phyloP scores from a whole-genome alignment of 495 filamentous ascomycete genomes.

The Tuber calosporum region DNA sequence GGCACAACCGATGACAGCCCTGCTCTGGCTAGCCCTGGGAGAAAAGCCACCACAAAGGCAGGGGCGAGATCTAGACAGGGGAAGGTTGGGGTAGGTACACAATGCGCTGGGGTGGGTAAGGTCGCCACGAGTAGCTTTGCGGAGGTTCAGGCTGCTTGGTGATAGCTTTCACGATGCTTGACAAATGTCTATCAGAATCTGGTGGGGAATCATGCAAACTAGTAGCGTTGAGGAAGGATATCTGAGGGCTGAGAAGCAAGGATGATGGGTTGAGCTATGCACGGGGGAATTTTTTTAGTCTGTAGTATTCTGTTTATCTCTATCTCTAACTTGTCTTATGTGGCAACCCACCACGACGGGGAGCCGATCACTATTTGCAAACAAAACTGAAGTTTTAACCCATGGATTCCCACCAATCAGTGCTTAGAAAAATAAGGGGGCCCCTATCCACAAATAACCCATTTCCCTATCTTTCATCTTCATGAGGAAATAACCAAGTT shows the following conservation, averaged over 20 bases:
- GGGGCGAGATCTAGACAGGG: not conserved
- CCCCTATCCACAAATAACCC: too few relatives aligned
- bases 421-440: too few relatives aligned
- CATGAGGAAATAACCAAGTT: too few relatives aligned
- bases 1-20: not conserved
- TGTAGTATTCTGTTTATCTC: not conserved
- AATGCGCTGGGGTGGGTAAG: not conserved
- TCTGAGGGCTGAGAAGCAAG: not conserved
- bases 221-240: not conserved
- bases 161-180: not conserved
- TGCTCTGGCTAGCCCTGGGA: not conserved
- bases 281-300: not conserved
- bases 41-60: not conserved
- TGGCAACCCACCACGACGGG: too few relatives aligned
- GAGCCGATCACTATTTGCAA: too few relatives aligned
- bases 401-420: too few relatives aligned
- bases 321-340: not conserved
- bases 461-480: too few relatives aligned
- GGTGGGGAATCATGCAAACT: not conserved
- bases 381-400: too few relatives aligned
- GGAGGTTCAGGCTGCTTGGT: constrained; percentile 1
- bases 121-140: not conserved
- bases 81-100: not conserved
- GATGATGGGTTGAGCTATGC: not conserved
- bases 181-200: not conserved